These are phyloP conservation scores for Tulasnella sp. DNA, from an alignment of 768 basidiomycete genomes.

Conservation along the genomic window DNA sequence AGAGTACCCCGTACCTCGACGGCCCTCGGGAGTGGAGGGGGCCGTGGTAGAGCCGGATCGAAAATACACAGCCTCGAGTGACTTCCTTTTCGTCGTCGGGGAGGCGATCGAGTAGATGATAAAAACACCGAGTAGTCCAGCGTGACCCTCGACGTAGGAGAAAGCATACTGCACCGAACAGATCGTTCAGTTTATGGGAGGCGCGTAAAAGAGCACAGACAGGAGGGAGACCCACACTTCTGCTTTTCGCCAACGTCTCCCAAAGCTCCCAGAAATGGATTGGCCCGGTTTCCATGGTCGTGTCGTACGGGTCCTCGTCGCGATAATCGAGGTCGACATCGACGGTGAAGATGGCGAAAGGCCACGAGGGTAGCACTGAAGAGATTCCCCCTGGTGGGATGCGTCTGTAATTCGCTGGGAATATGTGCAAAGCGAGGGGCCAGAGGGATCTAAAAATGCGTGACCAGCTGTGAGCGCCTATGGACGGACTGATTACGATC, in stretches of 20 bases:
- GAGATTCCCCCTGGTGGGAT: background rate
- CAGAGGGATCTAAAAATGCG: background rate
- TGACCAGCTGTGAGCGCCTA: no score
- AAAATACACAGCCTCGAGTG: background rate
- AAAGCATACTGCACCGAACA: no score
- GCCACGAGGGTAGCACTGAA: background rate
- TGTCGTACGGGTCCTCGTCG: background rate
- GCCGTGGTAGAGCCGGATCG: background rate
- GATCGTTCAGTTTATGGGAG: background rate
- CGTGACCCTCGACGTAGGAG: no score
- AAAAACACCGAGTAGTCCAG: no score
- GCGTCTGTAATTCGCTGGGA: background rate
- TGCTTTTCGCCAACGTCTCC: background rate
- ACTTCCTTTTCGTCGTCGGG: background rate
- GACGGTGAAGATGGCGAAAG: background rate
- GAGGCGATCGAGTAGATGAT: no score
- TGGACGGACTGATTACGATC: no score
- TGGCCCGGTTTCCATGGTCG: background rate
- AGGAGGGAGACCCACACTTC: background rate
- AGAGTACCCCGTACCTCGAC: background rate
- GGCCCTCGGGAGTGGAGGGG: background rate
- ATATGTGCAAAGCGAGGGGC: background rate
- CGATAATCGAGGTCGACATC: background rate
- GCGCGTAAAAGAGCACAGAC: background rate
- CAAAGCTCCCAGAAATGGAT: background rate